phyloP scores from a whole-genome alignment of 768 basidiomycete genomes.

The Boletus speciosus region DNA sequence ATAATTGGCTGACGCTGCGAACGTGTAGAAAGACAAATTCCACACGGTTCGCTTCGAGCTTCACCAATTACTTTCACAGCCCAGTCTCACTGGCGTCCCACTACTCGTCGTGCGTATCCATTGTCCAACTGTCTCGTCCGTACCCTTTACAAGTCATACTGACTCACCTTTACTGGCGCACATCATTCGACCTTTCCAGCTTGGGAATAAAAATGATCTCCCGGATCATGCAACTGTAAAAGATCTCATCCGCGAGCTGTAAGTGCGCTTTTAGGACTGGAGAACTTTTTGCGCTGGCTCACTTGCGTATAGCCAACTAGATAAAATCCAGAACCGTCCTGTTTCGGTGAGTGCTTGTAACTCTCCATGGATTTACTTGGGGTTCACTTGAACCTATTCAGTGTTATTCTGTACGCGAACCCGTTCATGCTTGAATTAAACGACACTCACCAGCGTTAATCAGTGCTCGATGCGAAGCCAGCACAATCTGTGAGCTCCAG shows the following conservation, averaged over 20 bases:
- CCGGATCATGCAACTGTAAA: constrained; percentile 73
- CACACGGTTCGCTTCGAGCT: constrained; percentile 81
- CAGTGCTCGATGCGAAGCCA: constrained; percentile 97
- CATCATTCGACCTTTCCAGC: constrained; percentile 34
- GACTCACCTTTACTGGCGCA: not conserved
- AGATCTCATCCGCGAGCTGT: constrained; percentile 79
- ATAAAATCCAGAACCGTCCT: constrained; percentile 74
- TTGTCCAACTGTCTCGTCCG: not conserved
- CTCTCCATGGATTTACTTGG: not conserved
- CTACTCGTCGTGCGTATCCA: constrained; percentile 67
- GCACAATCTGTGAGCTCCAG: constrained; percentile 72
- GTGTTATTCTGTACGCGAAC: constrained; percentile 72
- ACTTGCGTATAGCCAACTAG: constrained; percentile 43
- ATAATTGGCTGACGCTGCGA: constrained; percentile 1
- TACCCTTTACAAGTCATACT: not conserved
- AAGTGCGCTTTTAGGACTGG: constrained; percentile 18
- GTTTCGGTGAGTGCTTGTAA: constrained; percentile 66
- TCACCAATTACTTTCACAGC: constrained; percentile 70
- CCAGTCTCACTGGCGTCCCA: constrained; percentile 66
- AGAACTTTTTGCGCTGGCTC: constrained; percentile 24
- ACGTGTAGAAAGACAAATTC: constrained; percentile 67
- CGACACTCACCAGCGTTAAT: not conserved
- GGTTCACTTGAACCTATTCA: constrained; percentile 24
- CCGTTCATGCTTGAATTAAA: not conserved
- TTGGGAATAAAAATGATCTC: constrained; percentile 93